Evolutionary conservation across 1,284 basidiomycete genomes (phyloP).

Genomic region (Peniophora sp.): DNA sequence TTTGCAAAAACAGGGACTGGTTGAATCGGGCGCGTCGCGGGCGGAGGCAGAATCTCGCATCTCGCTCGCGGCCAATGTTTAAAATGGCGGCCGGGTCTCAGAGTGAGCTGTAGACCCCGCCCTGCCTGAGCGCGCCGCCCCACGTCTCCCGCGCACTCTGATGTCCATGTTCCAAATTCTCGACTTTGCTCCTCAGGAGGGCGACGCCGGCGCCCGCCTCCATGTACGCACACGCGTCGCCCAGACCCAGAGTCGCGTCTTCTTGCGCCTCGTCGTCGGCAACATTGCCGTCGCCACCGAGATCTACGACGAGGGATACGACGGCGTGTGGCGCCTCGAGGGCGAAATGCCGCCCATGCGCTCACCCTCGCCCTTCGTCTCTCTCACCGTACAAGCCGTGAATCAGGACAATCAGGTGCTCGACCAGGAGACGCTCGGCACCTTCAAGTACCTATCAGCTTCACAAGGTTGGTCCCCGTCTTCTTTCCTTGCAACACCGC

Average conservation of each 20-base stretch:
- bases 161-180: conserved; percentile 45
- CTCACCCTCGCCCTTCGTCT: conserved; percentile 28
- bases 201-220: conserved; percentile 48
- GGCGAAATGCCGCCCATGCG: conserved; percentile 41
- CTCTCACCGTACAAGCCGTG: conserved; percentile 57
- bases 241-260: conserved; percentile 37
- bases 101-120: too few species aligned
- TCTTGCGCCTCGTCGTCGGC: conserved; percentile 63
- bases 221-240: conserved; percentile 46
- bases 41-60: too few species aligned
- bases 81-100: too few species aligned
- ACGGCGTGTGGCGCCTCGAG: conserved; percentile 50
- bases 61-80: too few species aligned
- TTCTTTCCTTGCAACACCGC: not conserved
- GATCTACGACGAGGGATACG: conserved; percentile 38
- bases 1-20: too few species aligned
- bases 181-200: conserved; percentile 52
- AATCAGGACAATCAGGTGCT: conserved; percentile 43
- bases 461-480: conserved; percentile 28
- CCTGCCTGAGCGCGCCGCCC: too few species aligned
- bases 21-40: too few species aligned
- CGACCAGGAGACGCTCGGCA: conserved; percentile 60
- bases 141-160: too few species aligned
- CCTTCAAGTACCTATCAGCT: conserved; percentile 55
- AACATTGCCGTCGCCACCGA: conserved; percentile 50